Evolutionary conservation across 2,329 filamentous ascomycete genomes (phyloP).

Genomic region (Massarina eburnea): DNA sequence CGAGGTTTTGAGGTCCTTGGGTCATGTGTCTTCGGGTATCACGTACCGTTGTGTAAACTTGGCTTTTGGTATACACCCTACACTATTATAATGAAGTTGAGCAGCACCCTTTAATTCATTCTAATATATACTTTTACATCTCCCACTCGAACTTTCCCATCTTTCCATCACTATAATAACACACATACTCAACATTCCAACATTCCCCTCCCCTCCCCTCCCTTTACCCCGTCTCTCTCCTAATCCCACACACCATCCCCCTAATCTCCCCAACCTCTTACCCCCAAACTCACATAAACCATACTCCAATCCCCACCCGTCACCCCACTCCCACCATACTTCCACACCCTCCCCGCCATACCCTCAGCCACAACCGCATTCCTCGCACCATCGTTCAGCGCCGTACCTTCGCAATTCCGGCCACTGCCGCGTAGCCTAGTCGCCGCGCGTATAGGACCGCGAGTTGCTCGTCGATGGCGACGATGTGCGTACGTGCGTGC

Average conservation of each 20-base stretch:
- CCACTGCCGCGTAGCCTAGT: slow-evolving; percentile 10
- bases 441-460: slow-evolving; percentile 8
- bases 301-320: slow-evolving; percentile 10
- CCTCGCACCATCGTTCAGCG: slow-evolving; percentile 6
- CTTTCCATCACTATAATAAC: too few relatives aligned
- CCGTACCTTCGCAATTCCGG: slow-evolving; percentile 5
- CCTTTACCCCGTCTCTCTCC: slow-evolving; percentile 3
- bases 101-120: too few relatives aligned
- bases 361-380: slow-evolving; percentile 7
- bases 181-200: too few relatives aligned
- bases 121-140: too few relatives aligned
- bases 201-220: not conserved
- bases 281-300: slow-evolving; percentile 9
- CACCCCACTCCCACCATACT: slow-evolving; percentile 8
- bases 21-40: too few relatives aligned
- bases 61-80: too few relatives aligned
- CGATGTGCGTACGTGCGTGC: slow-evolving; percentile 9
- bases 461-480: slow-evolving; percentile 12
- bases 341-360: slow-evolving; percentile 7
- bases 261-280: slow-evolving; percentile 7
- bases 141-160: too few relatives aligned
- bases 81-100: too few relatives aligned
- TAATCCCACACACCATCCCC: slow-evolving; percentile 1
- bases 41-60: too few relatives aligned
- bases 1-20: too few relatives aligned